These are phyloP conservation scores for Oryza glumipatula DNA, from an alignment of 176 grass and related monocot species.

Conservation along the genomic window DNA sequence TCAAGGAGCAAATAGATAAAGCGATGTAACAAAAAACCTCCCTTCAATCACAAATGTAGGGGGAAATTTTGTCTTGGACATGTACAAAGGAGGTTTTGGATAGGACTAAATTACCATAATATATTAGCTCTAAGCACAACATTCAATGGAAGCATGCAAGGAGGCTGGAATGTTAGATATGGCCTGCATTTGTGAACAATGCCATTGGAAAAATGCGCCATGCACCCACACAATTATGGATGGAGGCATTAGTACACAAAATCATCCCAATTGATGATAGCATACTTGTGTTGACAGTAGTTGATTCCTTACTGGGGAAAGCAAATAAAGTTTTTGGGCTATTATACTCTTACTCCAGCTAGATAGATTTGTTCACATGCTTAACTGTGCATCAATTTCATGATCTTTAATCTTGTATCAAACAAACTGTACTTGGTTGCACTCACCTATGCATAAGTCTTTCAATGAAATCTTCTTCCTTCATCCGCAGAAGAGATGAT, in stretches of 20 bases:
- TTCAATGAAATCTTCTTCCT: constrained; percentile 91
- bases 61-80: neutral
- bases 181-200: neutral
- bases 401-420: constrained; percentile 7
- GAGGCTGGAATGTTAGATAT: neutral
- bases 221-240: neutral
- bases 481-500: constrained; percentile 76
- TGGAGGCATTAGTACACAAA: neutral
- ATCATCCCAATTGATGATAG: constrained; percentile 14
- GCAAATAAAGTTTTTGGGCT: neutral
- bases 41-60: neutral
- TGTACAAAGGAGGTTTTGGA: neutral
- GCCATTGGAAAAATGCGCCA: neutral
- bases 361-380: neutral
- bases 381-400: neutral
- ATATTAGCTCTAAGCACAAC: neutral
- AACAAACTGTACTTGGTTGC: neutral
- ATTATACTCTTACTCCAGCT: neutral
- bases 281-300: neutral
- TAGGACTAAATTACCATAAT: neutral
- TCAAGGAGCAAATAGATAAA: constrained; percentile 20
- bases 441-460: constrained; percentile 80
- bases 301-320: neutral
- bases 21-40: neutral
- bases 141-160: neutral